Base-by-base conservation (phyloP, 2,329 filamentous ascomycete species). In the Pseudopithomyces chartarum region DNA sequence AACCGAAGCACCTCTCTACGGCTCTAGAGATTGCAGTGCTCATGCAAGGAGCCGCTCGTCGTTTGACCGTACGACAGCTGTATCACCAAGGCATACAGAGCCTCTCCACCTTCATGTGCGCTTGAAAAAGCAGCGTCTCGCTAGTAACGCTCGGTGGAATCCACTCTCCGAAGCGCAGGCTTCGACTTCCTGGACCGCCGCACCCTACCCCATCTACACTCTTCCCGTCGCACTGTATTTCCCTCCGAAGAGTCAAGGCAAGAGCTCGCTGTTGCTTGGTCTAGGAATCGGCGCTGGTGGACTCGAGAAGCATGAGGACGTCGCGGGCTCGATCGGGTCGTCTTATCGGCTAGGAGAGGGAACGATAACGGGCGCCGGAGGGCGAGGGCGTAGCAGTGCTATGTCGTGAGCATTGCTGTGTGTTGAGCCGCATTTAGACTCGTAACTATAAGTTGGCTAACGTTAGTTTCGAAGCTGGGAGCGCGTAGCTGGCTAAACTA, bases 261-360 rank as follows among this genome's bases (percentile, higher is more conserved):
- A 29, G 26, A 29, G 26, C 26, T 8, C 26, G 26, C 26, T 29
- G 26, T 29, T 29, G 26, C 26, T 29, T 29, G 26, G 26, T 29
- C 26, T 29, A 29, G 26, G 26, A 4, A 29, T 29, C 26, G 26
- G 26, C 50, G 22, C 22, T 29, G 23, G 52, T 48, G 23, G 52
- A 49, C 52, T 54, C 52, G 44, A 38, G 34, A 54, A 54, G 52
- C 44, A 54, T 40, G 17, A 47, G 52, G 44, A 34, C 44, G 52
- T 48, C 34, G 44, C 26, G 20, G 52, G 43, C 43, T 54, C 19
- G 22, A 49, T 48, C 36, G 48, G 44, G 34, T 38, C 34, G 34
- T 38, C 12, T 17, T 38, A 38, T 38, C 34, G 34, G 39, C 39
- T 20, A 42, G 39, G 15, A 36, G 52, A 49, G 32, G 33, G 43